A percentile compares a stretch with the other conserved stretches of the same genome.
These are phyloP conservation scores for Cryptosporidium meleagridis DNA, from an alignment of 169 alveolate species.

Conservation along the genomic window DNA sequence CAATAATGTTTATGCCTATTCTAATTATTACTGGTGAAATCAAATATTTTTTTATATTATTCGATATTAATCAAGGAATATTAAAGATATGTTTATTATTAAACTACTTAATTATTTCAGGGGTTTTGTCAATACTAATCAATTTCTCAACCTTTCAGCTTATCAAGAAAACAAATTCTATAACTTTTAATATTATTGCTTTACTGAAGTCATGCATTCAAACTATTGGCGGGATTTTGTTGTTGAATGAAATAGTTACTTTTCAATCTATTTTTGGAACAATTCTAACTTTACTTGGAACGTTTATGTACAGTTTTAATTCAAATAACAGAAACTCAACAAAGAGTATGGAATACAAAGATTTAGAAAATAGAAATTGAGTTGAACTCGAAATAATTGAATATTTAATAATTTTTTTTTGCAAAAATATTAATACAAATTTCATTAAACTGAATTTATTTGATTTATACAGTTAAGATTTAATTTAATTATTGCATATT, in stretches of 20 bases:
- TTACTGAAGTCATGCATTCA: slow-evolving; percentile 75
- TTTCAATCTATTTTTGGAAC: slow-evolving; percentile 51
- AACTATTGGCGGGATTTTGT: slow-evolving; percentile 70
- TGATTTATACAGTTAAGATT: not conserved
- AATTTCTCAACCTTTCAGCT: slow-evolving; percentile 10
- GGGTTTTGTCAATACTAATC: not conserved
- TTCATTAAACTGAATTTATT: not conserved
- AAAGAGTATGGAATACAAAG: not conserved
- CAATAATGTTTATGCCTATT: slow-evolving; percentile 58
- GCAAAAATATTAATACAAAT: not conserved
- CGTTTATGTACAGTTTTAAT: slow-evolving; percentile 9
- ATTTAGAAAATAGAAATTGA: not conserved
- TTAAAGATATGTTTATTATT: not conserved
- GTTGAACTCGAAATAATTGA: not conserved
- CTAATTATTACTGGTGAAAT: slow-evolving; percentile 51
- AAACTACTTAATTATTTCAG: not conserved
- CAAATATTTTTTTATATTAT: not conserved
- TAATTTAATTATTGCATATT: too few species aligned
- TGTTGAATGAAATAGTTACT: slow-evolving; percentile 66
- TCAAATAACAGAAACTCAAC: not conserved
- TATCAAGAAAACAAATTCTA: not conserved
- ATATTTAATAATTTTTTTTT: not conserved
- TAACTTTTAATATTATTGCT: slow-evolving; percentile 77
- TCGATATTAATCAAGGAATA: not conserved
- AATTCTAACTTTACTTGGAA: slow-evolving; percentile 57